Conservation (phyloP, 1,284 basidiomycete genomes). For the Schizopora paradoxa region DNA sequence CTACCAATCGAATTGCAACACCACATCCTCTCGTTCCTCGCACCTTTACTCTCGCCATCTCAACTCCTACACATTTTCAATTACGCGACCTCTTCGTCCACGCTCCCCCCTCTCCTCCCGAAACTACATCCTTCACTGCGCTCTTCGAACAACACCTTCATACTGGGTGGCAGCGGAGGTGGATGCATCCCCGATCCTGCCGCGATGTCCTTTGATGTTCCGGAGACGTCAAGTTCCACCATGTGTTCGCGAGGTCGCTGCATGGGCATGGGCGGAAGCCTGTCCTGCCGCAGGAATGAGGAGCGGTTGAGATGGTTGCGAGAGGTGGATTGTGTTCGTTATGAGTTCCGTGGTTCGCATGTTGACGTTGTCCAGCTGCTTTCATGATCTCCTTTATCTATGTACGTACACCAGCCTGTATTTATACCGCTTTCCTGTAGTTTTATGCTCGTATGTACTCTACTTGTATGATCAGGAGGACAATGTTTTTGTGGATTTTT, state of each 20-base stretch:
- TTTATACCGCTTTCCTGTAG: too few relatives aligned
- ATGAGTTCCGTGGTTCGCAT: constrained; percentile 31
- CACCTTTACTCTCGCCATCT: constrained; percentile 49
- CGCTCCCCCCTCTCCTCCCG: constrained; percentile 48
- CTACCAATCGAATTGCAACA: constrained; percentile 60
- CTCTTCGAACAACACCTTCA: too few relatives aligned
- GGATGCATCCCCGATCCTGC: constrained; percentile 34
- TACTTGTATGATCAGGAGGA: too few relatives aligned
- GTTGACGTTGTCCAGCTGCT: constrained; percentile 5
- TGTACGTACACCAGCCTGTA: too few relatives aligned
- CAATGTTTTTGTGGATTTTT: too few relatives aligned
- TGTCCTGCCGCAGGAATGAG: constrained; percentile 37
- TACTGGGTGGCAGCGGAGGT: constrained; percentile 7
- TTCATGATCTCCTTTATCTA: background rate
- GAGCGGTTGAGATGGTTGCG: constrained; percentile 41
- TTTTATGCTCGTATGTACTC: too few relatives aligned
- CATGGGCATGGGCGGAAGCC: constrained; percentile 32
- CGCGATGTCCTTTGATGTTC: constrained; percentile 19
- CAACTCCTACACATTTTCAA: constrained; percentile 53
- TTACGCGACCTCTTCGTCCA: constrained; percentile 47
- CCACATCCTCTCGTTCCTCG: constrained; percentile 50
- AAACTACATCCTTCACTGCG: constrained; percentile 25
- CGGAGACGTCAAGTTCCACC: background rate
- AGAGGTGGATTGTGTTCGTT: constrained; percentile 41
- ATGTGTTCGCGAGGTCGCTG: constrained; percentile 29